Base-by-base conservation (phyloP, 805 yeast species). In the Saccharomyces paradoxus region DNA sequence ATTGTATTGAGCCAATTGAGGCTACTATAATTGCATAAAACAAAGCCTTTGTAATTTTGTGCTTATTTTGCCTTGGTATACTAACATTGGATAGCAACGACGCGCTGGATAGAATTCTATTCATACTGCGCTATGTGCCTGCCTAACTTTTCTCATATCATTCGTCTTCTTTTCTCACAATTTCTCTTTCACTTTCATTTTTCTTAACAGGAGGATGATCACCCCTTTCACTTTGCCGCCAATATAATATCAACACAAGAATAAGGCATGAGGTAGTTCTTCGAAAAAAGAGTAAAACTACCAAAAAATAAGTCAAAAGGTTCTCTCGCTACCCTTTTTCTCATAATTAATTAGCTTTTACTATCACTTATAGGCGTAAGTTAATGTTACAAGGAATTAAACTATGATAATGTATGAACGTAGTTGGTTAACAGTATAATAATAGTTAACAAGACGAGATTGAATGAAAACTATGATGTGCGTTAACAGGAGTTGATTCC, bases 1-100 rank as follows among this genome's bases (percentile, higher is more conserved):
- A 89, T 69, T 87, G 96, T 17, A 87, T 73, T 5, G 90, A 79
- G 13, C 78, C 78, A 12, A 37, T 37, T 6, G 44, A 37, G 12
- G 44, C 44, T 21, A 37, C 44, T 4, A 17, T 37, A 17, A 37
- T 37, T 37, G 44, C 44, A 17, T 37, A 37, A 37, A 17, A 37
- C 24, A 37, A 37, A 3, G 44, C 44, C 24, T 37, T 37, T 37
- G 44, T 37, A n/a, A 37, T 9, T 37, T 37, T 37, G 17, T 37
- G 17, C 24, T 37, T 21, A 8, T 37, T 37, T 17, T 37, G 24
- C 44, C 44, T 37, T 8, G 44, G 44, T 8, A 37, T 1, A 12
- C 22, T 17, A 37, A 37, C 24, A 37, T 37, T 37, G 44, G 44
- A 37, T 4, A 37, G 44, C 12, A 37, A 17, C 17, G 44, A 17